Base-by-base conservation (phyloP, 2,329 filamentous ascomycete species). In the Cladosporium sp. region DNA sequence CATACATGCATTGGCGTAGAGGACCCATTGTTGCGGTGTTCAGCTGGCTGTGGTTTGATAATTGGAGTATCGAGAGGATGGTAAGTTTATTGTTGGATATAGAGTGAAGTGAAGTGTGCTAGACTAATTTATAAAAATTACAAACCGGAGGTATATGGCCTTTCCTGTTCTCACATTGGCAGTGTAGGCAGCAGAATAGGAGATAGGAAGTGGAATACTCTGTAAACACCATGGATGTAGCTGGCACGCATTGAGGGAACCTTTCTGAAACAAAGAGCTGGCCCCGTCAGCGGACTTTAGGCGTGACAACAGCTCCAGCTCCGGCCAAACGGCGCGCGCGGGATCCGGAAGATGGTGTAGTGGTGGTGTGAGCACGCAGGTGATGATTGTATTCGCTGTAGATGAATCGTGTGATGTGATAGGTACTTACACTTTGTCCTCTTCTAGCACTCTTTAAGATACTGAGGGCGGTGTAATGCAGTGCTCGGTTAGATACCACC, bases 1-100 rank as follows among this genome's bases (percentile, higher is more conserved):
- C 62, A 19, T 58, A 52, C 25, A 64, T 17, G n/a, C 34, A 39
- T 19, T 56, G 40, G 34, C 54, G 30, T 9, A 56, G 17, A 8
- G 54, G 54, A 14, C 54, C 54, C 54, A 56, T 56, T 7, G 11
- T 15, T 7, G 11, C 11, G 30, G 12, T 20, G n/a, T 37, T 14
- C 34, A 28, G 25, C 11, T 36, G 6, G 12, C 15, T 6, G 12
- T 5, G 22, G 36, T 5, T 42, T 22, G 39, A 20, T 25, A 3
- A 3, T 25, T 25, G 25, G 25, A 22, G 19, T 30, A 3, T 11
- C 1, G n/a, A n/a, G 7, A 17, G 17, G 15, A n/a, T n/a, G 15
- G 25, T 28, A 30, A 6, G n/a, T n/a, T 30, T 14, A 20, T 47
- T 47, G 28, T 20, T 28, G 22, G n/a, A n/a, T 25, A 22, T 45